Base-by-base conservation (phyloP, 345 rosid genomes). In the Acer saccharum region DNA sequence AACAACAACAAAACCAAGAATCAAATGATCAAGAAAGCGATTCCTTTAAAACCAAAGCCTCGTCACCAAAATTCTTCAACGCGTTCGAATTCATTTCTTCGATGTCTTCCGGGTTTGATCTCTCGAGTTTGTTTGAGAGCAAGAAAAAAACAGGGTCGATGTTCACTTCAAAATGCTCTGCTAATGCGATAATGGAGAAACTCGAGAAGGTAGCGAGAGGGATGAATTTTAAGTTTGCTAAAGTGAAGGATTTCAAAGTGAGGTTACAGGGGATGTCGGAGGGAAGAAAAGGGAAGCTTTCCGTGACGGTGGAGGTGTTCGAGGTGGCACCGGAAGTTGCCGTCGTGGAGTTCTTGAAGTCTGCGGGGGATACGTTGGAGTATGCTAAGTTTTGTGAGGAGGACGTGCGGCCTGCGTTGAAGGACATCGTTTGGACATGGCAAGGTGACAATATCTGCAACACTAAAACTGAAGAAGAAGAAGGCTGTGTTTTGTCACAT, bases 361-460 rank as follows among this genome's bases (percentile, higher is more conserved):
- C 90, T 3, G 73, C 90, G 10, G 90, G 94, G 9, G 93, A 89
- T 46, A 84, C 93, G 2, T 68, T 90, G 74, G 88, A 90, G 89
- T 85, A 90, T 54, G 75, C 73, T 0, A 76, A 80, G 81, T 90
- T 89, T 62, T 90, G 88, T 18, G 92, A 88, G 57, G 97, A 93
- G 68, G 92, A 86, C 9, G 86, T 89, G 0, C 87, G 98, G 86
- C 90, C 91, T 23, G 93, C 93, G n/a, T 85, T 94, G 79, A 86
- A 83, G 58, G 95, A 91, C 77, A 88, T 94, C 7, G 97, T 91
- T 3, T 94, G 97, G 97, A 86, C 90, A 13, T 94, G 98, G 98
- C 97, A 90, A 84, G 98, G 98, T 3, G 98, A 92, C 79, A 71
- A 69, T 41, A 81, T 65, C 27, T 66, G 84, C 32, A 83, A 69